Conservation (phyloP, 2,329 filamentous ascomycete species). For the Rhytidhysteron rufulum region DNA sequence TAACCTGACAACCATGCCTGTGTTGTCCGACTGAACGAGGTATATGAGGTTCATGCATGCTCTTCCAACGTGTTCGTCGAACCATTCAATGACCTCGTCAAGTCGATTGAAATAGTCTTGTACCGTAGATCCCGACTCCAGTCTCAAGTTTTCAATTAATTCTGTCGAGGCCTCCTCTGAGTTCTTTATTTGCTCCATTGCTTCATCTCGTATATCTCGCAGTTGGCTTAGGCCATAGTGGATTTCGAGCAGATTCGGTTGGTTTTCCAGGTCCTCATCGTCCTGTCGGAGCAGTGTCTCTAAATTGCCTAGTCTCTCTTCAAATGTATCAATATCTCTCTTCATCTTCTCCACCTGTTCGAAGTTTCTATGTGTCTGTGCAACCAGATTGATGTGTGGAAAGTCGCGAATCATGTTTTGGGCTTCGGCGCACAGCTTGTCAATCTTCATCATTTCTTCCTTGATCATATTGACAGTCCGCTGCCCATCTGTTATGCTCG, state of each 20-base stretch:
- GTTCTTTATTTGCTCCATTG: slow-evolving; percentile 86
- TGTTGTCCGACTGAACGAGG: slow-evolving; percentile 80
- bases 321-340: slow-evolving; percentile 81
- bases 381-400: slow-evolving; percentile 83
- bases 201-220: slow-evolving; percentile 90
- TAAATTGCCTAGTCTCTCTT: slow-evolving; percentile 69
- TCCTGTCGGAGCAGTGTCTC: slow-evolving; percentile 78
- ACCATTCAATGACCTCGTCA: slow-evolving; percentile 86
- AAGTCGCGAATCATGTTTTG: slow-evolving; percentile 98
- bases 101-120: slow-evolving; percentile 85
- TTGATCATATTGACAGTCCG: slow-evolving; percentile 90
- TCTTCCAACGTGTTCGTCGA: slow-evolving; percentile 88
- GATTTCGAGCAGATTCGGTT: slow-evolving; percentile 83
- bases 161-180: slow-evolving; percentile 90
- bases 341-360: slow-evolving; percentile 92
- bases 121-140: slow-evolving; percentile 69
- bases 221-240: slow-evolving; percentile 91
- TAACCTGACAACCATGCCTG: slow-evolving; percentile 83
- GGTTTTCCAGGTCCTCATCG: slow-evolving; percentile 79
- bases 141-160: slow-evolving; percentile 68
- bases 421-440: slow-evolving; percentile 93
- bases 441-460: slow-evolving; percentile 98
- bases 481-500: slow-evolving; percentile 81
- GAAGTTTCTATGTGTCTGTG: slow-evolving; percentile 95
- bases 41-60: slow-evolving; percentile 88